Percentiles rank a stretch among this genome's conserved stretches.
These are phyloP conservation scores for Linum tenue DNA, from an alignment of 345 rosid species.

Conservation along the genomic window DNA sequence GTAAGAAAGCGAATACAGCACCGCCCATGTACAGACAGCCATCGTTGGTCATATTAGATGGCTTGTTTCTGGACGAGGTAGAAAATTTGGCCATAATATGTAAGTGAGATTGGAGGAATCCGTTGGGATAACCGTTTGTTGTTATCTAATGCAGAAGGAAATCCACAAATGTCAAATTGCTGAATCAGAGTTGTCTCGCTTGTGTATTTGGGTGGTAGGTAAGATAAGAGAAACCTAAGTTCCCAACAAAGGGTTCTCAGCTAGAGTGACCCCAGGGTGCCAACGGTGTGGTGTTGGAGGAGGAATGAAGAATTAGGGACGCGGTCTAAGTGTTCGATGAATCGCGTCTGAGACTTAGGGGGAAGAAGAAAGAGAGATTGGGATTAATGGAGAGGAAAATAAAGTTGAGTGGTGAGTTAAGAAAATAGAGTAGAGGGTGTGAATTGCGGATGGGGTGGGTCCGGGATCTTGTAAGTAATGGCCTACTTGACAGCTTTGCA, in stretches of 20 bases:
- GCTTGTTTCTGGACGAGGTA: slow-evolving; percentile 19
- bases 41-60: slow-evolving; percentile 31
- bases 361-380: background rate
- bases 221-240: too few species aligned
- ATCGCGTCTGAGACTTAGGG: background rate
- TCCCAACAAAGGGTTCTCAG: too few species aligned
- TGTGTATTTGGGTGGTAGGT: too few species aligned
- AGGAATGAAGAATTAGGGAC: too few species aligned
- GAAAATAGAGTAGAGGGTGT: background rate
- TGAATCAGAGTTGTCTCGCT: too few species aligned
- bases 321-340: background rate
- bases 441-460: background rate
- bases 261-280: too few species aligned
- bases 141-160: background rate
- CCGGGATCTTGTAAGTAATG: background rate
- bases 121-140: slow-evolving; percentile 4
- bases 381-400: background rate
- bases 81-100: slow-evolving; percentile 17
- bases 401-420: background rate
- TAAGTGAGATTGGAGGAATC: slow-evolving; percentile 6
- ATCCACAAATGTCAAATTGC: too few species aligned
- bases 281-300: too few species aligned
- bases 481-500: background rate
- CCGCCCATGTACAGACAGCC: slow-evolving; percentile 51
- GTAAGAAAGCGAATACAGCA: slow-evolving; percentile 46